Evolutionary conservation across 2,329 filamentous ascomycete genomes (phyloP), one percentile per base, ranked within the genome.

Genomic region (Xylaria digitata): DNA sequence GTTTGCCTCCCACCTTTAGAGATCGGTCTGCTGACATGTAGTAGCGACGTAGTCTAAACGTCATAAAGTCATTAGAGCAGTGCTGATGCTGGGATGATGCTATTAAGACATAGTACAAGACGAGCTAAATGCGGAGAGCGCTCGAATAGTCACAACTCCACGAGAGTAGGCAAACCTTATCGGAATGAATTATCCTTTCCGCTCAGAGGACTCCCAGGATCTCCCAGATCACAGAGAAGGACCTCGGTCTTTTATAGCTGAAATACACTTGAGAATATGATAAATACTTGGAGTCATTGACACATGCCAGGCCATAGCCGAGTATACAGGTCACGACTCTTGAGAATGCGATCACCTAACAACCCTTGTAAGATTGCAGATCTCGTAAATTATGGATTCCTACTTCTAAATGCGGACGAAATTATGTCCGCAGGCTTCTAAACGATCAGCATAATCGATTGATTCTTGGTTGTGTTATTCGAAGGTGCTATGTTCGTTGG

Each of bases 31-130:
- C 57, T 56, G 26, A 53, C 49, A 15, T 48, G 37, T 21, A 23
- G 23, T 32, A 30, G 34, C 64, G 58, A 69, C 64, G 64, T 69
- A 55, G 49, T 43, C 21, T 54, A 32, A 19, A 11, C 67, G 64
- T 67, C 64, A 67, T 69, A 19, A 48, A 56, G 43, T 59, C 34
- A 48, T 32, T 13, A 46, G 43, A 15, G 17, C 52, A 59, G 43
- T 21, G 15, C 7, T 53, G 56, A 64, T 67, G 53, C 57, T 60
- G 40, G 61, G 61, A 65, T 69, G 52, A 67, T 69, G 64, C 53
- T 56, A 58, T 62, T 34, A 56, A 46, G 43, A 30, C 48, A 54
- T 40, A n/a, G 23, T 43, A 58, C 56, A 53, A 61, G 30, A 59
- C 43, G 7, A 15, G 3, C 26, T 6, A 53, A 17, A 15, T 49